Percentiles rank a stretch among this genome's conserved stretches.
Conservation (phyloP, 345 rosid genomes). For the Salix caprea region DNA sequence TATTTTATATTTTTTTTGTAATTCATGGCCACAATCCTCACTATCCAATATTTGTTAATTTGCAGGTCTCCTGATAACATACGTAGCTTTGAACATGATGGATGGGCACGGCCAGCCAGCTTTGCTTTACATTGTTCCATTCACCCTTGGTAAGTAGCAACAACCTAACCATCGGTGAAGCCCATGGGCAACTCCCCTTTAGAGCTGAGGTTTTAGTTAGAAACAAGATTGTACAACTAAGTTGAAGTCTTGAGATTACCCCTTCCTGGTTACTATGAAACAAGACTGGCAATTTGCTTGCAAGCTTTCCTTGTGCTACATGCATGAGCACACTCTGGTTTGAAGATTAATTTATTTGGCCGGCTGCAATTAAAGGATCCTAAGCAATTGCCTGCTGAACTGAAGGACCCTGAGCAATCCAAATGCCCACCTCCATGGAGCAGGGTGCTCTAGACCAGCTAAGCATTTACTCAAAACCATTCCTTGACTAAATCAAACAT, state of each 20-base stretch:
- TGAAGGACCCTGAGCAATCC: not conserved
- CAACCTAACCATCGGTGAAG: not conserved
- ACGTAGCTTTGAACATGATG: conserved; percentile 35
- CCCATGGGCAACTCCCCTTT: not conserved
- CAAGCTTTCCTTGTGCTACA: not conserved
- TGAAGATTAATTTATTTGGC: not conserved
- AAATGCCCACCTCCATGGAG: not conserved
- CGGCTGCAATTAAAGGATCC: not conserved
- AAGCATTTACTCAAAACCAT: not conserved
- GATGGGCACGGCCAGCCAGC: conserved; percentile 39
- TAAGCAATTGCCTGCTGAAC: not conserved
- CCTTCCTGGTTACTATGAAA: not conserved
- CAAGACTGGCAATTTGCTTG: not conserved
- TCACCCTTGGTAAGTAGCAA: conserved; percentile 28
- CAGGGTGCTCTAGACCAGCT: not conserved
- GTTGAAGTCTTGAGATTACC: not conserved
- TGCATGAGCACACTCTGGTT: not conserved
- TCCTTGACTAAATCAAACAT: not conserved
- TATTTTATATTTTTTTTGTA: not conserved
- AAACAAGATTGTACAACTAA: not conserved
- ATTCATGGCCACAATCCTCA: not conserved
- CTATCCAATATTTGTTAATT: not conserved
- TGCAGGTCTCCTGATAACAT: conserved; percentile 32
- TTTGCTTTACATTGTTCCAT: conserved; percentile 32
- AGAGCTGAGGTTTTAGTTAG: not conserved